Base-by-base conservation (phyloP, 257 asterid species). In the Asclepias syriaca region DNA sequence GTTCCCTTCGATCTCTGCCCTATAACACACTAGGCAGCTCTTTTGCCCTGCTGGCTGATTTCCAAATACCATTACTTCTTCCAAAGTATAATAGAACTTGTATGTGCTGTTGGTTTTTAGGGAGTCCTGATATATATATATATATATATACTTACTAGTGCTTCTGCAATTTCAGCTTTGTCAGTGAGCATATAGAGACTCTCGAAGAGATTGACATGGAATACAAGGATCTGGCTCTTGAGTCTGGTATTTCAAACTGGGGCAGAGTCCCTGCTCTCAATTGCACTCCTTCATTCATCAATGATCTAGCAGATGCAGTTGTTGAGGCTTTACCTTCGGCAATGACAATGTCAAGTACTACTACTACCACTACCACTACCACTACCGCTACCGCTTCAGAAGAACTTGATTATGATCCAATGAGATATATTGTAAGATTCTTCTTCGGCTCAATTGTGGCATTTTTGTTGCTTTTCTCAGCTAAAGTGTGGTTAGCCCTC, bases 201-300 rank as follows among this genome's bases (percentile, higher is more conserved):
- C 96, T 94, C 15, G 99, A 94, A 79, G 99, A 91, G 82, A 94
- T 91, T 54, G 99, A 94, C 39, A 91, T 94, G 96, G 99, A 94
- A 85, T 94, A 94, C 89, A 86, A 48, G 79, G 87, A 94, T 45
- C 73, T 94, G 77, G 98, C 99, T 49, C 87, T 88, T 50, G 97
- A 88, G 76, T 93, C 97, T 0, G 98, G 98, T 63, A 82, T 93
- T 68, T 82, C 83, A 49, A 85, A 91, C 21, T 93, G 98, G 98
- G 98, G 98, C 12, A 96, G 98, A 8, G 98, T 93, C 58, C 98
- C 98, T 46, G 97, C 98, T 67, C 87, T 94, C 16, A 94, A 94
- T 87, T 94, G 98, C 73, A 89, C 88, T 32, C 81, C 97, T 2
- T 81, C 97, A 0, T 94, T 94, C 79, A 89, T 94, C 65, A 77